phyloP scores from a whole-genome alignment of 2,329 filamentous ascomycete species.

The Paracorniculantispora psalliotae region DNA sequence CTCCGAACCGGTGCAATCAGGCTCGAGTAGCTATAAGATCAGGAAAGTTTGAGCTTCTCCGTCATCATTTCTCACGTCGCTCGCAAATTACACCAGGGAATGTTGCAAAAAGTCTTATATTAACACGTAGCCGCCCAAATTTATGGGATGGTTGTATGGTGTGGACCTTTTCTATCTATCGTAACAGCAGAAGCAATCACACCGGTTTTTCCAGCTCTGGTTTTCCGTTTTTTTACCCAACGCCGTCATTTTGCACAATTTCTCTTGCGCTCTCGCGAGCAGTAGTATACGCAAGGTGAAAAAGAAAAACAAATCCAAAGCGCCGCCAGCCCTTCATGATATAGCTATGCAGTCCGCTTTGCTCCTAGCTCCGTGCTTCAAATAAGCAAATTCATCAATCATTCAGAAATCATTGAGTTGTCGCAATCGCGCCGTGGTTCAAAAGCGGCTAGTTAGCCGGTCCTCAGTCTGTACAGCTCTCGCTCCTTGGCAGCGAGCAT shows the following conservation, averaged over 20 bases:
- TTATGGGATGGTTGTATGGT: not conserved
- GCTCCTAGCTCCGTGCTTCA: not conserved
- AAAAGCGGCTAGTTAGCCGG: not conserved
- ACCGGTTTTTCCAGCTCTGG: not conserved
- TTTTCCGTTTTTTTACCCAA: not conserved
- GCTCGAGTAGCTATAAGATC: too few species aligned
- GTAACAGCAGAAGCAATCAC: not conserved
- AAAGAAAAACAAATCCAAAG: not conserved
- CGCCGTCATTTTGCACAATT: not conserved
- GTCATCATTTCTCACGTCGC: too few species aligned
- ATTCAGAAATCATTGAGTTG: not conserved
- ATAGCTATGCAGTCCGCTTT: not conserved
- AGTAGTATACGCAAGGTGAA: not conserved
- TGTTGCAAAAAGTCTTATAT: not conserved
- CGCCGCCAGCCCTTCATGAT: not conserved
- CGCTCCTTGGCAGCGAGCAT: constrained; percentile 68
- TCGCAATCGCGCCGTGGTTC: not conserved
- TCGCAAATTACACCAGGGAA: too few species aligned
- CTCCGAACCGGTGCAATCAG: too few species aligned
- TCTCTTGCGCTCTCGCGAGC: not conserved
- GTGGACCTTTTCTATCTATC: constrained; percentile 3
- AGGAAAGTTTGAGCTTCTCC: too few species aligned
- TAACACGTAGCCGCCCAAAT: not conserved
- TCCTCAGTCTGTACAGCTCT: constrained; percentile 43
- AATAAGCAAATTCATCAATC: constrained; percentile 7